Evolutionary conservation across 495 filamentous ascomycete species (phyloP), one percentile per base, ranked within the genome.

Genomic region (Neurospora tetraspora): DNA sequence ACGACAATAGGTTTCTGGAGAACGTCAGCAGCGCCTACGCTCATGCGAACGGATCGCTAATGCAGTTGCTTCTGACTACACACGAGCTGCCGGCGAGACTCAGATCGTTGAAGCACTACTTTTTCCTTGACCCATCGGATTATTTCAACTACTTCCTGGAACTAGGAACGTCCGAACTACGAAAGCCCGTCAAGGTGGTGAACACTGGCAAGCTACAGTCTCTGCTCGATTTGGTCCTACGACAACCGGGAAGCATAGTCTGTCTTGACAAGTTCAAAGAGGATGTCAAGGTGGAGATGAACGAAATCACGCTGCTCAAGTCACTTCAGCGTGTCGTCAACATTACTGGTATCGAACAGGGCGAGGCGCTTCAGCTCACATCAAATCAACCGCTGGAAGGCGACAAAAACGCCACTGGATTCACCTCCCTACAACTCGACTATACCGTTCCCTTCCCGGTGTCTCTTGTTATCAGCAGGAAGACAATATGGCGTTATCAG

Each of bases 71-170:
- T 12, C 85, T 99, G 10, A 98, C 95, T 0, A 95, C 96, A 10
- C 96, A 99, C 79, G 92, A 90, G 6, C 88, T 99, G 27, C 94
- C 94, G 0, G 92, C 92, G 20, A 87, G 96, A 61, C 86, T 99
- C 43, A 87, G 91, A 23, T 97, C 94, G 4, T 82, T 99, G 27
- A 99, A 99, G 81, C 96, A 98, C 80, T 99, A 99, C 83, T 99
- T 98, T 83, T 99, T 99, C 87, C 89, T 98, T 47, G 95, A 98
- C 75, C 91, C 94, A 4, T 98, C 96, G 2, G 96, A 99, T 78
- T 99, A 97, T 81, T 99, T 99, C 82, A 91, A 93, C 14, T 96
- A 97, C 80, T 99, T 99, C 82, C 89, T 98, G 69, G 96, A 99
- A 76, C 89, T 99, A 0, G 89, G 91, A 68, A 83, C 90, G 23